phyloP scores from a whole-genome alignment of 2,329 filamentous ascomycete genomes.

The Teratosphaeriaceae sp. region DNA sequence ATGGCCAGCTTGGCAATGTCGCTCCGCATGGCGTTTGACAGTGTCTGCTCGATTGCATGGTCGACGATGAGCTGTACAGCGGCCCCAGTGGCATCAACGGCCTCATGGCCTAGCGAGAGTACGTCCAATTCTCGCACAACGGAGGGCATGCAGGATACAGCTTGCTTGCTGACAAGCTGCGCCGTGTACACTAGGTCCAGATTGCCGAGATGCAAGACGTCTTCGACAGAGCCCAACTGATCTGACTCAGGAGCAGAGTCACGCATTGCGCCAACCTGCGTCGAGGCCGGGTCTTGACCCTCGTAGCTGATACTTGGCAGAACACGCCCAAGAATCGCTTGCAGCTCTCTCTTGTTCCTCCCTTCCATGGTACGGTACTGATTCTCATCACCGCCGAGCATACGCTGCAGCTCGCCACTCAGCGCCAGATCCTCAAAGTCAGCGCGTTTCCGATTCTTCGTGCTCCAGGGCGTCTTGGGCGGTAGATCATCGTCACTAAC shows the following conservation, averaged over 20 bases:
- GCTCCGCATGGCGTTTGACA: conserved; percentile 12
- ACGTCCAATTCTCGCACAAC: conserved; percentile 8
- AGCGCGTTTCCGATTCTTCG: conserved; percentile 21
- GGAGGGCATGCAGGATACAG: conserved; percentile 11
- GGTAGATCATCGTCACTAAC: conserved; percentile 17
- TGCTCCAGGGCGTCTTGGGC: conserved; percentile 20
- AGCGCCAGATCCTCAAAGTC: conserved; percentile 1
- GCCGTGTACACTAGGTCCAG: conserved; percentile 27
- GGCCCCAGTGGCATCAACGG: not conserved
- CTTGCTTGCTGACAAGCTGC: conserved; percentile 29
- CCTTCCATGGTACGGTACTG: not conserved
- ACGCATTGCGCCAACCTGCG: conserved; percentile 17
- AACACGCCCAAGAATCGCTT: not conserved
- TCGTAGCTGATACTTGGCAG: not conserved
- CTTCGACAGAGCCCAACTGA: conserved; percentile 7
- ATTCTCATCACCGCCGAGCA: not conserved
- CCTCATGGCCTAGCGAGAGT: not conserved
- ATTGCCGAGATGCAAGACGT: conserved; percentile 17
- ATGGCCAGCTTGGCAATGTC: conserved; percentile 24
- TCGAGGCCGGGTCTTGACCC: not conserved
- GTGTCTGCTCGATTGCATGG: conserved; percentile 8
- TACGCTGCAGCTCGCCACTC: not conserved
- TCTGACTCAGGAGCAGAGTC: not conserved
- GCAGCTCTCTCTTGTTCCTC: not conserved
- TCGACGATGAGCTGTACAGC: conserved; percentile 4